phyloP scores from a whole-genome alignment of 495 filamentous ascomycete genomes.

The Aspergillus affinis region DNA sequence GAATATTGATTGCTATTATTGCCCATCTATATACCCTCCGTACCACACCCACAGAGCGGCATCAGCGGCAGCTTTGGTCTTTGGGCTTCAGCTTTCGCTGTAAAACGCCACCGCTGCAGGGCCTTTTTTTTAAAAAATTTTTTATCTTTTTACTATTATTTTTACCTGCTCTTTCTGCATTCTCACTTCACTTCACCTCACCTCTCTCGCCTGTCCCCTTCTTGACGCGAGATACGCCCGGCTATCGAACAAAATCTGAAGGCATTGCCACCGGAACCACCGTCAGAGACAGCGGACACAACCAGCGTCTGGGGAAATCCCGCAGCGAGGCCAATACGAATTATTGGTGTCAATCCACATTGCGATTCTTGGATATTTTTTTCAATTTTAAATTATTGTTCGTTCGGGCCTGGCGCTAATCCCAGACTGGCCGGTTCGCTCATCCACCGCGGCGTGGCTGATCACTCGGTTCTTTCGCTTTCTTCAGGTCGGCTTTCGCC shows the following conservation, averaged over 20 bases:
- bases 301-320: conserved; percentile 10
- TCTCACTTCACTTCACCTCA: neutral
- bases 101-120: conserved; percentile 7
- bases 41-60: too few relatives aligned
- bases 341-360: neutral
- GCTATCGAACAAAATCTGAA: neutral
- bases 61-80: conserved; percentile 19
- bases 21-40: too few relatives aligned
- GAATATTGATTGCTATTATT: neutral
- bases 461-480: neutral
- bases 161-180: neutral
- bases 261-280: neutral
- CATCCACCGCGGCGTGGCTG: neutral
- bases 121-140: neutral
- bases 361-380: neutral
- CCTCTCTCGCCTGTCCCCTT: neutral
- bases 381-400: neutral
- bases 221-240: neutral
- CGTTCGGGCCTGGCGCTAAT: neutral
- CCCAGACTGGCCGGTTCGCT: neutral
- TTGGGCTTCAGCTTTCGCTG: conserved; percentile 7
- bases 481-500: conserved; percentile 1
- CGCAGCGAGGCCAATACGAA: conserved; percentile 2
- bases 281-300: neutral
- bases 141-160: neutral